A percentile compares a stretch with the other conserved stretches of the same genome.
phyloP scores from a whole-genome alignment of 306 rosid genomes.

The Quercus gilva region DNA sequence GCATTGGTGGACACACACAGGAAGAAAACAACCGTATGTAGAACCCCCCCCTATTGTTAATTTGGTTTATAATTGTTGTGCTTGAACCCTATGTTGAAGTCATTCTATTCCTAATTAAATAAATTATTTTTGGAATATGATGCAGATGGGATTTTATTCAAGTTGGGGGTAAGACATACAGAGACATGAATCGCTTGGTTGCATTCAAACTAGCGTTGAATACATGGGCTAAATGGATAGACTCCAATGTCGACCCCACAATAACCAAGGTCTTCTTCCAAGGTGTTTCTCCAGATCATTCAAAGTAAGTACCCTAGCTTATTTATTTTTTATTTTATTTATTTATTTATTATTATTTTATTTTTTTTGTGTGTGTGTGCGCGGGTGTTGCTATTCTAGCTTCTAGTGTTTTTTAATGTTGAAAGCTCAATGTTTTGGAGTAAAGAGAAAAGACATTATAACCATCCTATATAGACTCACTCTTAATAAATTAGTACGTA shows the following conservation, averaged over 20 bases:
- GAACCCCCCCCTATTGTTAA: not conserved
- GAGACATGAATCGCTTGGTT: conserved; percentile 69
- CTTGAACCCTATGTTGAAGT: not conserved
- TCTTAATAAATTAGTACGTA: not conserved
- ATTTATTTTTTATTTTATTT: no score
- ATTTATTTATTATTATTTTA: no score
- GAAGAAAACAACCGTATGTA: conserved; percentile 50
- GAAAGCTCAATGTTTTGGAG: no score
- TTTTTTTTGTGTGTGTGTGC: no score
- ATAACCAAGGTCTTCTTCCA: conserved; percentile 64
- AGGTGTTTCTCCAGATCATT: conserved; percentile 79
- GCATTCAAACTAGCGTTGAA: conserved; percentile 64
- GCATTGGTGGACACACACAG: conserved; percentile 54
- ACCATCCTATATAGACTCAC: no score
- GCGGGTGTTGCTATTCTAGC: no score
- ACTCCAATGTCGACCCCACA: conserved; percentile 36
- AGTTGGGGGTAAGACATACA: conserved; percentile 28
- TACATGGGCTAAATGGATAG: conserved; percentile 84
- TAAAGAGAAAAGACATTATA: no score
- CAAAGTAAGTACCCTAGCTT: conserved; percentile 29
- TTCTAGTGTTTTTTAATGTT: no score
- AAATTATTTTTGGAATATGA: not conserved
- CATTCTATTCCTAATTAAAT: not conserved
- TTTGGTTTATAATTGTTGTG: not conserved
- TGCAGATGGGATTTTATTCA: conserved; percentile 70